Evolutionary conservation across 805 yeast genomes (phyloP).

Genomic region (Cyberlindnera euphorbiiphila): DNA sequence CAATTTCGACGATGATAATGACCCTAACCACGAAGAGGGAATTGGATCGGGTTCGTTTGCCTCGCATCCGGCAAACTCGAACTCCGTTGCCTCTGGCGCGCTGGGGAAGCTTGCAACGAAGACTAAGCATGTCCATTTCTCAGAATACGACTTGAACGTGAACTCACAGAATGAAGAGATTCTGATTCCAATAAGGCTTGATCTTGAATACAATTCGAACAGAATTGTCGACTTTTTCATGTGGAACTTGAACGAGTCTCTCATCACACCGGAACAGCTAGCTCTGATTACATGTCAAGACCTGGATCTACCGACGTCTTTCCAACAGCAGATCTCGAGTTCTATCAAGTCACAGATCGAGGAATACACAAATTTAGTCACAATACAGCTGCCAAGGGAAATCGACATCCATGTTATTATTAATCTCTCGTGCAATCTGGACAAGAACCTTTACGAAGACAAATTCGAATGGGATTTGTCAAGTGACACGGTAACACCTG

Average conservation of each 20-base stretch:
- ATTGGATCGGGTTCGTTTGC: conserved; percentile 4
- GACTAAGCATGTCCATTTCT: conserved; percentile 26
- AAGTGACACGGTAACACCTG: conserved; percentile 52
- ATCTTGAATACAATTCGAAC: conserved; percentile 81
- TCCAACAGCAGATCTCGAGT: conserved; percentile 59
- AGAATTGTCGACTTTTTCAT: conserved; percentile 82
- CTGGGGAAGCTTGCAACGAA: conserved; percentile 22
- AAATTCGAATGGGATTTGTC: conserved; percentile 90
- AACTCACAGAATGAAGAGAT: conserved; percentile 50
- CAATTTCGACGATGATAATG: conserved; percentile 51
- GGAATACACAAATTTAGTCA: conserved; percentile 61
- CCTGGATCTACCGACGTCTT: conserved; percentile 67
- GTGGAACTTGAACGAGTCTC: conserved; percentile 85
- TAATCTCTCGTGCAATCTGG: conserved; percentile 76
- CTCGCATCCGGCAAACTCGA: conserved; percentile 1
- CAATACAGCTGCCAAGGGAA: conserved; percentile 64
- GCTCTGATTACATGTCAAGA: conserved; percentile 79
- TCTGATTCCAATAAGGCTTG: conserved; percentile 84
- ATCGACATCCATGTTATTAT: conserved; percentile 71
- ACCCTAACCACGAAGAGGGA: conserved; percentile 24
- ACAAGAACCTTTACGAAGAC: conserved; percentile 82
- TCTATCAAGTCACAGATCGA: conserved; percentile 79
- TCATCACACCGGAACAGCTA: conserved; percentile 84
- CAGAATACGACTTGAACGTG: conserved; percentile 23
- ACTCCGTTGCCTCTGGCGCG: conserved; percentile 2